These are phyloP conservation scores for Berkeleyomyces basicola DNA, from an alignment of 2,329 filamentous ascomycete genomes.

Conservation along the genomic window DNA sequence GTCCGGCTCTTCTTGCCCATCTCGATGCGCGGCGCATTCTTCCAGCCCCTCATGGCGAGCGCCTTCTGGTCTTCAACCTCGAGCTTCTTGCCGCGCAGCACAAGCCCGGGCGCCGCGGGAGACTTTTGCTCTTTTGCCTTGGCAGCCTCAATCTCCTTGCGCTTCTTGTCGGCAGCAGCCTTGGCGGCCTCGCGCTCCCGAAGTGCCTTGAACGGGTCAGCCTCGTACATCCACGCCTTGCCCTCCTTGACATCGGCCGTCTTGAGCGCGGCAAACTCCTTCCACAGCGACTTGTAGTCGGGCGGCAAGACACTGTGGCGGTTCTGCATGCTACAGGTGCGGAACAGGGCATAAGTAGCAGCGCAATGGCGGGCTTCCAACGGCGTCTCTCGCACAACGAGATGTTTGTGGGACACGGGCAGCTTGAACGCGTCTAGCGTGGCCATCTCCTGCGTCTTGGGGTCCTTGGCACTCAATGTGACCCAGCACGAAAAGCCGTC, in stretches of 20 bases:
- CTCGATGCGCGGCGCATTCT: conserved; percentile 73
- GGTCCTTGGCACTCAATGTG: conserved; percentile 56
- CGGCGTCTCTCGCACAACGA: conserved; percentile 60
- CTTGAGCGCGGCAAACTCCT: conserved; percentile 73
- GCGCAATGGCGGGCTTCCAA: conserved; percentile 88
- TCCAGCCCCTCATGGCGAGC: conserved; percentile 58
- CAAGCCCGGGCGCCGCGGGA: conserved; percentile 8
- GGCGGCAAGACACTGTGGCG: conserved; percentile 88
- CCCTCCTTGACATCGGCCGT: conserved; percentile 61
- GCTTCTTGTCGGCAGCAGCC: conserved; percentile 60
- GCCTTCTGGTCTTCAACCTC: conserved; percentile 20
- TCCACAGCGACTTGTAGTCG: conserved; percentile 80
- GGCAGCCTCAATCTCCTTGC: conserved; percentile 50
- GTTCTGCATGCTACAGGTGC: conserved; percentile 90
- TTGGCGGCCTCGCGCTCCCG: conserved; percentile 67
- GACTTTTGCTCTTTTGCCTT: conserved; percentile 42
- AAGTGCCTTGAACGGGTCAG: conserved; percentile 75
- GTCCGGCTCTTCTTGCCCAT: conserved; percentile 70
- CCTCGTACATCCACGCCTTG: conserved; percentile 80
- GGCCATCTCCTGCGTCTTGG: conserved; percentile 65
- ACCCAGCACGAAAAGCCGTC: conserved; percentile 70
- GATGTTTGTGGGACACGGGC: conserved; percentile 56
- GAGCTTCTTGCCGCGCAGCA: conserved; percentile 20
- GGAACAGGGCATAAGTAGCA: conserved; percentile 77
- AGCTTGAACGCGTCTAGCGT: conserved; percentile 69